Conservation (phyloP, 768 basidiomycete genomes). For the Boletus reticuloceps region DNA sequence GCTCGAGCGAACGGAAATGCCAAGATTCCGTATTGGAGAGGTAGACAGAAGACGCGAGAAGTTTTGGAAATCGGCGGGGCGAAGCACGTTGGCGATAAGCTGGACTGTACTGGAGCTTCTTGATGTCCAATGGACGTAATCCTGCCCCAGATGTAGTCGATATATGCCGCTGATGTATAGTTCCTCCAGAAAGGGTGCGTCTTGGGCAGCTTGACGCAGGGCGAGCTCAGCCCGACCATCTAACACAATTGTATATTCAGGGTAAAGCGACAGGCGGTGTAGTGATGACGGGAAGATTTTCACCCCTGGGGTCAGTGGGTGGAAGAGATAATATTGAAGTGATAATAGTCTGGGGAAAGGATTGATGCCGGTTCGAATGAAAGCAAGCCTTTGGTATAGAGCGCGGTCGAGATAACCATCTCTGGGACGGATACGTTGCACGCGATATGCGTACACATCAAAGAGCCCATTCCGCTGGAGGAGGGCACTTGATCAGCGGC, state of each 20-base stretch:
- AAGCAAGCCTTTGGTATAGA: constrained; percentile 15
- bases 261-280: constrained; percentile 8
- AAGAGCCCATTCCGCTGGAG: constrained; percentile 14
- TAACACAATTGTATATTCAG: constrained; percentile 7
- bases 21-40: constrained; percentile 4
- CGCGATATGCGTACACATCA: constrained; percentile 17
- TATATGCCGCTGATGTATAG: constrained; percentile 5
- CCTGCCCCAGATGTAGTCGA: neutral
- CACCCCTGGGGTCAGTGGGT: constrained; percentile 5
- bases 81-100: constrained; percentile 7
- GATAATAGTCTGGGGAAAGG: constrained; percentile 13
- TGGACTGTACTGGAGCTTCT: constrained; percentile 8
- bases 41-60: constrained; percentile 7
- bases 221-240: constrained; percentile 15
- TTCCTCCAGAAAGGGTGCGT: constrained; percentile 12
- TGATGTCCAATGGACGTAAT: constrained; percentile 2
- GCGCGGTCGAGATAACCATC: constrained; percentile 8
- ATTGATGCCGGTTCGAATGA: constrained; percentile 6
- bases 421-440: constrained; percentile 7
- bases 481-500: constrained; percentile 9
- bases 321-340: constrained; percentile 11
- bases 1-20: constrained; percentile 4
- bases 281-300: constrained; percentile 17
- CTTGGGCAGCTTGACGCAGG: constrained; percentile 13
- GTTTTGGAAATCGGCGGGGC: constrained; percentile 5